These are phyloP conservation scores for Cephalotrichum gorgonifer DNA, from an alignment of 2,329 filamentous ascomycete species.

Conservation along the genomic window DNA sequence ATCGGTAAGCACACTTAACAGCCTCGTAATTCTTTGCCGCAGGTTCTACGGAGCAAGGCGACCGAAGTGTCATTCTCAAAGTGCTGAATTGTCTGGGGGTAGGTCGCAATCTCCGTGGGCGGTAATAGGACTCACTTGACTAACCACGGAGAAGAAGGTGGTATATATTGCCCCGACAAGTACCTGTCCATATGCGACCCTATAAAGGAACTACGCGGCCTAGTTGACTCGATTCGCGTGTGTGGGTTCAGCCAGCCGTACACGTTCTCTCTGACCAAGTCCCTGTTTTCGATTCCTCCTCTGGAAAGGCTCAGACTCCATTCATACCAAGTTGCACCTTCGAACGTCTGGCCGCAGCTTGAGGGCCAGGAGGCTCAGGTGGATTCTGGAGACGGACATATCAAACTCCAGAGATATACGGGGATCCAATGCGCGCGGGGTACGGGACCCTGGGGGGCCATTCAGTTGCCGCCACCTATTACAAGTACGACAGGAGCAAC, in stretches of 20 bases:
- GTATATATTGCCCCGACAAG: slow-evolving; percentile 19
- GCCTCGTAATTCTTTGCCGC: slow-evolving; percentile 22
- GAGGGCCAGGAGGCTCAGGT: slow-evolving; percentile 16
- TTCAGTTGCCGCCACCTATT: not conserved
- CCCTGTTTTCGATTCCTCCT: slow-evolving; percentile 13
- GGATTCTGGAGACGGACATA: slow-evolving; percentile 13
- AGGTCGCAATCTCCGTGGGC: not conserved
- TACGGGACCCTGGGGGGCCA: not conserved
- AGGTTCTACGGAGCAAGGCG: slow-evolving; percentile 20
- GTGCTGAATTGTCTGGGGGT: not conserved
- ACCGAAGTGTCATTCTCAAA: not conserved
- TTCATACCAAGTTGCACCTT: slow-evolving; percentile 19
- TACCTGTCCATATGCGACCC: slow-evolving; percentile 20
- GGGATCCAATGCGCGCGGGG: not conserved
- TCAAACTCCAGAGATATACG: slow-evolving; percentile 1
- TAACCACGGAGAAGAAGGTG: not conserved
- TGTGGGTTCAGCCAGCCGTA: slow-evolving; percentile 24
- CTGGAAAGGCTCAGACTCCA: slow-evolving; percentile 5
- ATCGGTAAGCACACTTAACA: slow-evolving; percentile 12
- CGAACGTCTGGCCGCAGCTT: slow-evolving; percentile 19
- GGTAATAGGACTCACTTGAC: not conserved
- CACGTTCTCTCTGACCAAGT: slow-evolving; percentile 15
- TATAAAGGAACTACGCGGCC: slow-evolving; percentile 17
- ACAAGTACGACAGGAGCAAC: not conserved
- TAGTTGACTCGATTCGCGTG: slow-evolving; percentile 21